Conservation (phyloP, 75 land plant genomes). For the Pinus taeda region DNA sequence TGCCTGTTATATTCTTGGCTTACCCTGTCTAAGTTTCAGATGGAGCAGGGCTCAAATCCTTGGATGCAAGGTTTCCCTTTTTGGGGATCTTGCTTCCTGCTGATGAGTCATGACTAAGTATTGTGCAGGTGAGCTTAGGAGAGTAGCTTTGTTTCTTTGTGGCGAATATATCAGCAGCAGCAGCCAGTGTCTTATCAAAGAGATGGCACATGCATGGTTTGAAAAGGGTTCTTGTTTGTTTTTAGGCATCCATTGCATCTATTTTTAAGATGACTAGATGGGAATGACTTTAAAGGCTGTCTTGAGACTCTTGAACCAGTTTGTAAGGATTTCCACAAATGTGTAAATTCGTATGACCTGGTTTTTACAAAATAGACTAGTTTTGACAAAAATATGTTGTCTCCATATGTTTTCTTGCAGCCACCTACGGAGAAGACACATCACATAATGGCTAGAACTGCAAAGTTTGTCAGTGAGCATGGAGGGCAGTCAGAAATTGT, state of each 20-base stretch:
- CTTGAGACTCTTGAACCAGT: slow-evolving; percentile 10
- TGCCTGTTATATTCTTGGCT: slow-evolving; percentile 44
- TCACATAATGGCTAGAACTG: slow-evolving; percentile 88
- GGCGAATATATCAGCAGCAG: slow-evolving; percentile 7
- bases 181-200: slow-evolving; percentile 7
- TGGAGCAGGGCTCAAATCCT: slow-evolving; percentile 51
- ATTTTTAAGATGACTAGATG: slow-evolving; percentile 8
- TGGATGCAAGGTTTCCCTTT: slow-evolving; percentile 41
- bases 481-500: slow-evolving; percentile 92
- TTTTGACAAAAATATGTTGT: neutral
- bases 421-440: slow-evolving; percentile 81
- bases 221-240: slow-evolving; percentile 14
- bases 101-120: slow-evolving; percentile 45
- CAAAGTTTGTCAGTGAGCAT: slow-evolving; percentile 77
- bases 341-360: slow-evolving; percentile 19
- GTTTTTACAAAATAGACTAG: slow-evolving; percentile 6
- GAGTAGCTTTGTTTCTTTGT: slow-evolving; percentile 20
- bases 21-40: slow-evolving; percentile 67
- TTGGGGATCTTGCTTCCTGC: slow-evolving; percentile 48
- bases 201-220: slow-evolving; percentile 9
- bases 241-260: slow-evolving; percentile 12
- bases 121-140: slow-evolving; percentile 76
- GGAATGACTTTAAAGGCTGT: slow-evolving; percentile 3
- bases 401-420: slow-evolving; percentile 44
- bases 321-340: slow-evolving; percentile 17